Evolutionary conservation across 352 stramenopile species (phyloP).

Genomic region (Globisporangium orthogonon): DNA sequence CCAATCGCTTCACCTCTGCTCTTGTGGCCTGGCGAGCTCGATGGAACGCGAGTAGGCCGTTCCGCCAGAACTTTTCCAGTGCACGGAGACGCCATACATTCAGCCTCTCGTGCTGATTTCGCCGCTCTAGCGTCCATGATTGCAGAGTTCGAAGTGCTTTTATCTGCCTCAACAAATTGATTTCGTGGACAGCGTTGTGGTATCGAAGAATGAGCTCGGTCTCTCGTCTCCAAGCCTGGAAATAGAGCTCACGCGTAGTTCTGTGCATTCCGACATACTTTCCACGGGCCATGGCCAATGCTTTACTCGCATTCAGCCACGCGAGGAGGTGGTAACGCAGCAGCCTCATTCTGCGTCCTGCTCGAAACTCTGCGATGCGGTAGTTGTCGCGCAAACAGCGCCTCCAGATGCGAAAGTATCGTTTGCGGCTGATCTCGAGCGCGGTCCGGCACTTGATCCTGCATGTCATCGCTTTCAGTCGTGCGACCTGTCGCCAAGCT

Average conservation of each 20-base stretch:
- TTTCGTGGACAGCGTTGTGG: not conserved
- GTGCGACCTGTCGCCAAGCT: not conserved
- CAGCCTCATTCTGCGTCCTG: not conserved
- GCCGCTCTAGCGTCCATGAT: not conserved
- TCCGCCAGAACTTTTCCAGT: constrained; percentile 3
- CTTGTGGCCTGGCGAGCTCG: not conserved
- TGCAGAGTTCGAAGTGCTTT: constrained; percentile 3
- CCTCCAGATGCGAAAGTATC: constrained; percentile 11
- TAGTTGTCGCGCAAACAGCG: constrained; percentile 1
- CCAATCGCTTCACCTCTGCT: not conserved
- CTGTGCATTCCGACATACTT: not conserved
- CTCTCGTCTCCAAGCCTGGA: constrained; percentile 3
- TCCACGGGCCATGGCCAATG: constrained; percentile 12
- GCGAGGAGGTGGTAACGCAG: constrained; percentile 14
- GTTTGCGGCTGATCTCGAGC: constrained; percentile 6
- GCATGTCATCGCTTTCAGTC: not conserved
- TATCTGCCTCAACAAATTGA: not conserved
- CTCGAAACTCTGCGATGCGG: constrained; percentile 2
- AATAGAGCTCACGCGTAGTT: not conserved
- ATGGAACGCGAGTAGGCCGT: constrained; percentile 8
- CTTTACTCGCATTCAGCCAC: constrained; percentile 17
- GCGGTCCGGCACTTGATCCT: not conserved
- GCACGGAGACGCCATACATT: not conserved
- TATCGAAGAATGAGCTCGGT: not conserved
- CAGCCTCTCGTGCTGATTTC: not conserved